Percentiles rank a stretch among this genome's conserved stretches.
Conservation (phyloP, 805 yeast species). For the Kodamaea neixiangensis region DNA sequence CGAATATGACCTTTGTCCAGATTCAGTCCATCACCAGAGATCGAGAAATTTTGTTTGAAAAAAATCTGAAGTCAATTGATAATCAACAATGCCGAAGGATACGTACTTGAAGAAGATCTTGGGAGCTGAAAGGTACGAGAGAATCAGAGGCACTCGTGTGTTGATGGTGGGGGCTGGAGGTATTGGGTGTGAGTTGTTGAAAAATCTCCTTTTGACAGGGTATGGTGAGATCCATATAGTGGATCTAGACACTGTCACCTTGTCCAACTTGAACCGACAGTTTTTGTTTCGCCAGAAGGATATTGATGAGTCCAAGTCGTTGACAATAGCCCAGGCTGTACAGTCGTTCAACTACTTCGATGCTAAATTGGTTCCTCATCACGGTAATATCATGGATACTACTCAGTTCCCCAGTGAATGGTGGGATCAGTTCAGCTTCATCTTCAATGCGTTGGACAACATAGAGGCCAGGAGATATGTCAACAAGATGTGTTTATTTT, state of each 20-base stretch:
- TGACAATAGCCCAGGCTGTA: conserved; percentile 84
- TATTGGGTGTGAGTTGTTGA: conserved; percentile 88
- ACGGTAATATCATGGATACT: conserved; percentile 85
- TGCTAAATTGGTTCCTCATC: conserved; percentile 72
- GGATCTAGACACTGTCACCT: conserved; percentile 94
- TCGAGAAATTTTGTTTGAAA: not conserved
- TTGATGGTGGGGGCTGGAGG: conserved; percentile 96
- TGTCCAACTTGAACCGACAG: conserved; percentile 90
- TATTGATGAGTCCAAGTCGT: conserved; percentile 83
- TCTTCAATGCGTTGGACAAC: conserved; percentile 93
- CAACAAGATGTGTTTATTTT: conserved; percentile 75
- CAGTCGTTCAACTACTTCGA: conserved; percentile 60
- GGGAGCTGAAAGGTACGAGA: conserved; percentile 35
- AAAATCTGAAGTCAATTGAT: not conserved
- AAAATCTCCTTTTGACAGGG: conserved; percentile 75
- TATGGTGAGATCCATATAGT: conserved; percentile 87
- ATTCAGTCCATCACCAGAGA: not conserved
- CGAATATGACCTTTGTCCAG: not conserved
- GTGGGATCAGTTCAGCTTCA: conserved; percentile 70
- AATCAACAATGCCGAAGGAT: conserved; percentile 24
- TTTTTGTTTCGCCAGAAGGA: conserved; percentile 88
- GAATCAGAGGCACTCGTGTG: conserved; percentile 51
- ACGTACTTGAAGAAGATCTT: conserved; percentile 46
- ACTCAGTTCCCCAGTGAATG: conserved; percentile 69
- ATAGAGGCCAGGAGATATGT: conserved; percentile 90